These are phyloP conservation scores for Musa acuminata DNA, from an alignment of 176 grass and related monocot genomes.

Conservation along the genomic window DNA sequence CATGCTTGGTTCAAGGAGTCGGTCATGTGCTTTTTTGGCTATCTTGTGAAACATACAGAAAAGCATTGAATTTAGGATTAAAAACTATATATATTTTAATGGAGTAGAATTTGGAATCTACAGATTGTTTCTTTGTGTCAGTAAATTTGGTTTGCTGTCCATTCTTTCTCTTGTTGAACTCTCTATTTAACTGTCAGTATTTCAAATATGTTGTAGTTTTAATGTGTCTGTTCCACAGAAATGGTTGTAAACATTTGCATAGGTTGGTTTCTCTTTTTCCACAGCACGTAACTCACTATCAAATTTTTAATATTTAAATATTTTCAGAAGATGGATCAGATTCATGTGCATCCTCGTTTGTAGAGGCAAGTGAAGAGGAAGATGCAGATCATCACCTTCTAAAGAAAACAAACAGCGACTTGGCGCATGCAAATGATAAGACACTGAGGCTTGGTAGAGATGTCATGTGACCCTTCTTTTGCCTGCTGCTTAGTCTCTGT, in stretches of 20 bases:
- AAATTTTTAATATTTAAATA: neutral
- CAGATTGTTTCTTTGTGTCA: neutral
- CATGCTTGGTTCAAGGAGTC: too few species aligned
- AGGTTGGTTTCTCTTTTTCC: too few species aligned
- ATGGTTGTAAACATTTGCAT: neutral
- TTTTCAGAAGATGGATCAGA: constrained; percentile 60
- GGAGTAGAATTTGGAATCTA: neutral
- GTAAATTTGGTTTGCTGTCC: neutral
- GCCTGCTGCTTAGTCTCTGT: neutral
- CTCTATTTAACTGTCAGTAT: too few species aligned
- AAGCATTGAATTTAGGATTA: too few species aligned
- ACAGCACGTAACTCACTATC: neutral
- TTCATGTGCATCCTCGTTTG: constrained; percentile 44
- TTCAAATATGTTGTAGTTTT: too few species aligned
- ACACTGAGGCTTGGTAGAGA: constrained; percentile 52
- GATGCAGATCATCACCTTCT: constrained; percentile 54
- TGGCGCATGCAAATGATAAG: constrained; percentile 30
- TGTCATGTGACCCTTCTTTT: constrained; percentile 25
- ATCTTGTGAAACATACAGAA: too few species aligned
- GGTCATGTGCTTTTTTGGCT: too few species aligned
- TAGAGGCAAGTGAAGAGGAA: constrained; percentile 54
- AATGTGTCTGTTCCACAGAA: too few species aligned
- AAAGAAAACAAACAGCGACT: constrained; percentile 18
- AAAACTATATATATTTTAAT: neutral
- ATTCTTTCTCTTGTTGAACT: neutral